A percentile compares a stretch with the other conserved stretches of the same genome.
phyloP scores from a whole-genome alignment of 1,139 yeast genomes.

The Candida sp. region DNA sequence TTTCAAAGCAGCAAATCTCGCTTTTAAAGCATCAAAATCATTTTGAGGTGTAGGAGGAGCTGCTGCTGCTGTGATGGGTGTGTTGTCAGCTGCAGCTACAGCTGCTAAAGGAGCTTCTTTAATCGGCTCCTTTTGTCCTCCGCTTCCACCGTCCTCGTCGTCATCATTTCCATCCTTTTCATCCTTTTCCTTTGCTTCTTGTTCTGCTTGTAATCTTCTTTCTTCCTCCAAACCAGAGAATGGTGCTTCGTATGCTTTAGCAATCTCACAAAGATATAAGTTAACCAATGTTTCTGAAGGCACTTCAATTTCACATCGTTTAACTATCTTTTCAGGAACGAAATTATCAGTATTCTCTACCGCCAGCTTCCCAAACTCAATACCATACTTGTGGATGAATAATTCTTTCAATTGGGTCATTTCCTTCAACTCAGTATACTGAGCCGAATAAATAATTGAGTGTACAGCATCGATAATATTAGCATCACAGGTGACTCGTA shows the following conservation, averaged over 20 bases:
- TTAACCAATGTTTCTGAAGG: slow-evolving; percentile 67
- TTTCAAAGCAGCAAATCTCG: slow-evolving; percentile 46
- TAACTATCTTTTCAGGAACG: slow-evolving; percentile 64
- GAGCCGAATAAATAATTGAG: slow-evolving; percentile 67
- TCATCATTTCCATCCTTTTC: slow-evolving; percentile 13
- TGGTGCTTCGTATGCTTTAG: slow-evolving; percentile 74
- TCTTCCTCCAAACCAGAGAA: slow-evolving; percentile 48
- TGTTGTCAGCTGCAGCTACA: slow-evolving; percentile 6
- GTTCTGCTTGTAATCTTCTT: background rate
- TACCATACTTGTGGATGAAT: slow-evolving; percentile 61
- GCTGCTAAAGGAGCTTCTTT: slow-evolving; percentile 11
- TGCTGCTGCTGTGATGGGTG: slow-evolving; percentile 2
- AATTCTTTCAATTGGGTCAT: slow-evolving; percentile 59
- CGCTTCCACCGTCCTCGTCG: slow-evolving; percentile 19
- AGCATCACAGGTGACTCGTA: slow-evolving; percentile 47
- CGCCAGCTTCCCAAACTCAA: slow-evolving; percentile 58
- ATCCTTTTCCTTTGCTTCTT: slow-evolving; percentile 18
- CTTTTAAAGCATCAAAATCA: slow-evolving; percentile 42
- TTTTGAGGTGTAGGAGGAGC: slow-evolving; percentile 13
- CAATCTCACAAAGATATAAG: slow-evolving; percentile 75
- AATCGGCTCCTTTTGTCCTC: slow-evolving; percentile 16
- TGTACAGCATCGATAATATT: slow-evolving; percentile 73
- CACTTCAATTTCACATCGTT: slow-evolving; percentile 63
- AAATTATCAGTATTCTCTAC: slow-evolving; percentile 49
- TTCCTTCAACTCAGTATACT: slow-evolving; percentile 77